Percentiles rank a stretch among this genome's conserved stretches.
Evolutionary conservation across 2,329 filamentous ascomycete genomes (phyloP).

Genomic region (Fusarium pseudocircinatum): DNA sequence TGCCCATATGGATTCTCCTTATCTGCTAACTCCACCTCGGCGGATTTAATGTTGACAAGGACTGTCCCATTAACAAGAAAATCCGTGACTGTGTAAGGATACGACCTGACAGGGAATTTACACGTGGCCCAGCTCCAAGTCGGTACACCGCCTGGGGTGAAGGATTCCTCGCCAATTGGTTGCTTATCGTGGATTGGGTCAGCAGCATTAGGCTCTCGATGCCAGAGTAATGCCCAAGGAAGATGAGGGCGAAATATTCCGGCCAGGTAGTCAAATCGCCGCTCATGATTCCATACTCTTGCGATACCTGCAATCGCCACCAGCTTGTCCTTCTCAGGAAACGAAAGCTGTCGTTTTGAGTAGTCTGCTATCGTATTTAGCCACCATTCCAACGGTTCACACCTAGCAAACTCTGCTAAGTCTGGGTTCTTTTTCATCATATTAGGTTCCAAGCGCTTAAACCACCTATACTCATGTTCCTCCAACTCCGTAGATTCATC

Average conservation of each 20-base stretch:
- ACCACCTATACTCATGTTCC: neutral
- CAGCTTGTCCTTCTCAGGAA: neutral
- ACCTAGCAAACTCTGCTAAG: fast-evolving
- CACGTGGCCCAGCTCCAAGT: neutral
- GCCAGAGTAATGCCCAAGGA: neutral
- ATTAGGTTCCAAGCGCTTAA: neutral
- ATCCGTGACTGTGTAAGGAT: neutral
- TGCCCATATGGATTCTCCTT: neutral
- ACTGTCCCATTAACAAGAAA: neutral
- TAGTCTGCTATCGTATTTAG: neutral
- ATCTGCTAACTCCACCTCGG: neutral
- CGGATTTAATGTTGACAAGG: neutral
- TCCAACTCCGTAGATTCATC: neutral
- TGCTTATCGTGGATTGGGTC: neutral
- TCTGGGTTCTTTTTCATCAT: neutral
- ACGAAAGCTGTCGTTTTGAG: neutral
- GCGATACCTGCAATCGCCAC: neutral
- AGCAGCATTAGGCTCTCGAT: neutral
- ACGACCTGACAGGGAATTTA: neutral
- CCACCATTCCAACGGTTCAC: neutral
- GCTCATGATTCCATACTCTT: neutral
- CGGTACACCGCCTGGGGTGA: neutral
- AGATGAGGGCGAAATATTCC: neutral
- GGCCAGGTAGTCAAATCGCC: neutral
- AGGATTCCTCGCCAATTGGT: neutral